Evolutionary conservation across 2,329 filamentous ascomycete species (phyloP), one percentile per base, ranked within the genome.

Genomic region (Berkeleyomyces basicola): DNA sequence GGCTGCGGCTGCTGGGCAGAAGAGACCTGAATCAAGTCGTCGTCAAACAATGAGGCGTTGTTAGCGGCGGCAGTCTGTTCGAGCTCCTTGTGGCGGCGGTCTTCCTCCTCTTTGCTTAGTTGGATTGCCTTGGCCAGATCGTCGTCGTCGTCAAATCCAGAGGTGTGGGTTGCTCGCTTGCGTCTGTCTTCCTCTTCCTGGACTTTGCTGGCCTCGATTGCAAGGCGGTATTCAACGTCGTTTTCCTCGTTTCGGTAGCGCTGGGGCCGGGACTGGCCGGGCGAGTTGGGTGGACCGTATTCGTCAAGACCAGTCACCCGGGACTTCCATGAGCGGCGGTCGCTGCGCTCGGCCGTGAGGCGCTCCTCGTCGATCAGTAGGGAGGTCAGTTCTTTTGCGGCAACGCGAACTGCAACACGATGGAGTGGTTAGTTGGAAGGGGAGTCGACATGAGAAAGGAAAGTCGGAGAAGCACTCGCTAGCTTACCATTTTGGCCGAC

Each of bases 311-410:
- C 93, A 40, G 86, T 90, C 43, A 99, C 93, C 65, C 93, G 87
- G 61, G 91, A 95, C 75, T 99, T 99, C 93, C 93, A 99, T 1
- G 88, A 84, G 72, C 90, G 95, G 63, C 93, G 84, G 72, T 97
- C 93, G 69, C 83, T 89, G 70, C 93, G 85, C 76, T 99, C 93
- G 66, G 84, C 86, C 68, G 91, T 87, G 69, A 99, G 76, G 70
- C 93, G 84, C 69, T 97, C 93, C 73, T 99, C 93, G 72, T 99
- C 93, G 70, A 95, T 77, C 68, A 99, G 87, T 65, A 99, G 79
- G 14, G 90, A 83, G 0, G 92, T 97, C 66, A 99, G 80, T 74
- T 99, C 93, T 75, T 96, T 99, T 46, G 93, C 93, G 43, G 93
- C 92, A 67, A 95, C 87, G 66, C 93, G 90, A 63, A 99, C 93